A percentile compares a stretch with the other conserved stretches of the same genome.
Evolutionary conservation across 2,329 filamentous ascomycete species (phyloP).

Genomic region (Phyllachora maydis): DNA sequence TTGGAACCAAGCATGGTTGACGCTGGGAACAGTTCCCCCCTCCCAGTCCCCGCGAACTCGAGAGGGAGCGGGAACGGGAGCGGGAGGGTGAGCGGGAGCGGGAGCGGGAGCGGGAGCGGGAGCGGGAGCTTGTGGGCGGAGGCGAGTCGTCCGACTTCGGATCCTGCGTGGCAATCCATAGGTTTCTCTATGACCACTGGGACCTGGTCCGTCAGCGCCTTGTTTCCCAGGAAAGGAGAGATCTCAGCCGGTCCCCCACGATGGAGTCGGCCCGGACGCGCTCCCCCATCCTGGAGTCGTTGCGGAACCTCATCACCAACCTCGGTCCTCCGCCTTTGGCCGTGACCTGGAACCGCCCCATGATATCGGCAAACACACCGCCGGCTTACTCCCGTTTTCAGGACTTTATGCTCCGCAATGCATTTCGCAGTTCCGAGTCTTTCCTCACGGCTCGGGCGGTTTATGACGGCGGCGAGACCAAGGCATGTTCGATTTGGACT

Average conservation of each 20-base stretch:
- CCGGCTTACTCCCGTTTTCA: slow-evolving; percentile 48
- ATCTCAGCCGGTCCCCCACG: slow-evolving; percentile 30
- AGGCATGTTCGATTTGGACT: slow-evolving; percentile 15
- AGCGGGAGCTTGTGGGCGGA: slow-evolving; percentile 16
- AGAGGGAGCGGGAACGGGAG: too few relatives aligned
- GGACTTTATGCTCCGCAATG: slow-evolving; percentile 52
- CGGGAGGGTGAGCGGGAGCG: too few relatives aligned
- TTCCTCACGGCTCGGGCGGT: slow-evolving; percentile 43
- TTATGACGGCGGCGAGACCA: slow-evolving; percentile 52
- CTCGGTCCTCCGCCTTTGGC: slow-evolving; percentile 46
- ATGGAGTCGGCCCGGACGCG: slow-evolving; percentile 29
- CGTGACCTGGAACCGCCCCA: slow-evolving; percentile 48
- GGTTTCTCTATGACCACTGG: slow-evolving; percentile 53
- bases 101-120: too few relatives aligned
- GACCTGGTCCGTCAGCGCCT: slow-evolving; percentile 47
- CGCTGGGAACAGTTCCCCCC: not conserved
- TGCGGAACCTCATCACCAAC: slow-evolving; percentile 41
- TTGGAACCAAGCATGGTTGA: slow-evolving; percentile 1
- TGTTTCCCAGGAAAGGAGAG: slow-evolving; percentile 34
- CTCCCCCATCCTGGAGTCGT: slow-evolving; percentile 35
- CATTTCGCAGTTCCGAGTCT: slow-evolving; percentile 42
- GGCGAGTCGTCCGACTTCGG: slow-evolving; percentile 45
- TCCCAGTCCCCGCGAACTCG: too few relatives aligned
- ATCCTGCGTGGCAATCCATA: slow-evolving; percentile 47
- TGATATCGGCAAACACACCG: slow-evolving; percentile 40